A percentile compares a stretch with the other conserved stretches of the same genome.
These are phyloP conservation scores for Cystobasidium ongulense DNA, from an alignment of 768 basidiomycete genomes.

Conservation along the genomic window DNA sequence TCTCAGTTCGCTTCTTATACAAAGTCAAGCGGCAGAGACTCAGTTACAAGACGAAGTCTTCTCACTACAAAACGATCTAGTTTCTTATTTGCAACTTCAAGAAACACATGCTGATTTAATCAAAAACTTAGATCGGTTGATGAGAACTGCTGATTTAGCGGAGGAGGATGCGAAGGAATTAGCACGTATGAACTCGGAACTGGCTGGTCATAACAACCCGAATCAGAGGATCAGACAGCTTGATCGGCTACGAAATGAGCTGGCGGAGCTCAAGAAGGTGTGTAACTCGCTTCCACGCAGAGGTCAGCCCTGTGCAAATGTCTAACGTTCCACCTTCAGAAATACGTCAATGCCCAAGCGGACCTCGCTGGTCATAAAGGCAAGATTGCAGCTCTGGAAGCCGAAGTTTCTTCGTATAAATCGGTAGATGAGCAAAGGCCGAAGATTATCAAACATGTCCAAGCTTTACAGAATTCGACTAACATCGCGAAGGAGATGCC, in stretches of 20 bases:
- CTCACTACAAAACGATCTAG: slow-evolving; percentile 9
- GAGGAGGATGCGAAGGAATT: slow-evolving; percentile 70
- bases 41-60: neutral
- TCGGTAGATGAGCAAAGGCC: neutral
- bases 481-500: neutral
- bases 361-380: neutral
- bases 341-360: slow-evolving; percentile 1
- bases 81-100: neutral
- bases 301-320: too few species aligned
- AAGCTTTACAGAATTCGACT: neutral
- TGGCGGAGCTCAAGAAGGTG: slow-evolving; percentile 73
- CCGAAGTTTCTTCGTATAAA: slow-evolving; percentile 3
- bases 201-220: slow-evolving; percentile 73
- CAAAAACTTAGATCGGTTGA: neutral
- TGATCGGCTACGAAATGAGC: slow-evolving; percentile 68
- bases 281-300: slow-evolving; percentile 37
- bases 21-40: neutral
- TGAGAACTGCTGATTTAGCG: slow-evolving; percentile 52
- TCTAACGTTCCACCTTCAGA: neutral
- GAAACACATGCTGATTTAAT: slow-evolving; percentile 18
- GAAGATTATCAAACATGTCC: slow-evolving; percentile 1
- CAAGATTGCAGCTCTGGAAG: slow-evolving; percentile 1
- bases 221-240: slow-evolving; percentile 79
- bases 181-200: slow-evolving; percentile 73
- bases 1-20: neutral